phyloP scores from a whole-genome alignment of 2,329 filamentous ascomycete species.

The Aspergillus arachidicola region DNA sequence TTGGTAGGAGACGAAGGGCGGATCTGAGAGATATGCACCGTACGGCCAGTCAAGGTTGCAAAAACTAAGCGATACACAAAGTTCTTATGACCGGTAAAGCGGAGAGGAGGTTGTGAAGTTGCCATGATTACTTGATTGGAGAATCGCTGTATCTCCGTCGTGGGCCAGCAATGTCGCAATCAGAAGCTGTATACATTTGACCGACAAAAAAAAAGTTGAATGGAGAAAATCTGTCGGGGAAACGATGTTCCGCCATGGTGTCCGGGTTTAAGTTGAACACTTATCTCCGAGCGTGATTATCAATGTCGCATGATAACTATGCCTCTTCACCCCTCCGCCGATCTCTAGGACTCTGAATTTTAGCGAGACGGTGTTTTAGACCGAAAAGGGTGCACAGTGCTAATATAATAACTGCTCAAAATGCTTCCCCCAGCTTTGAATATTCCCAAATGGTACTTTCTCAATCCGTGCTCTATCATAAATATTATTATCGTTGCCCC shows the following conservation, averaged over 20 bases:
- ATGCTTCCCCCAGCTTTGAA: conserved; percentile 47
- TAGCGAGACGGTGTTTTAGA: not conserved
- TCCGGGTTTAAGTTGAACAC: conserved; percentile 27
- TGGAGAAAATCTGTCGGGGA: conserved; percentile 37
- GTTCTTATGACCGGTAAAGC: conserved; percentile 81
- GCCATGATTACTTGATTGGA: conserved; percentile 30
- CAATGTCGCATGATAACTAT: conserved; percentile 4
- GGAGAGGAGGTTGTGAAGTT: conserved; percentile 57
- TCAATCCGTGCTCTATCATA: not conserved
- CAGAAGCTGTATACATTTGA: not conserved
- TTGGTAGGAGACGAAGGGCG: conserved; percentile 81
- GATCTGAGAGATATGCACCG: conserved; percentile 92
- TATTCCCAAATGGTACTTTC: conserved; percentile 49
- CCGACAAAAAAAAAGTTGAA: conserved; percentile 20
- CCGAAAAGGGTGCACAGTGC: no score
- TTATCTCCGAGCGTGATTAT: conserved; percentile 29
- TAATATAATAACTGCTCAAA: not conserved
- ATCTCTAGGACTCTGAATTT: not conserved
- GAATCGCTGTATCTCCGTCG: conserved; percentile 16
- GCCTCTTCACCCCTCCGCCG: conserved; percentile 1
- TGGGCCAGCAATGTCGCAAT: conserved; percentile 5
- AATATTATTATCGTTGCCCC: conserved; percentile 7
- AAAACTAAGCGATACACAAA: conserved; percentile 84
- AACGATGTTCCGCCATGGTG: conserved; percentile 29
- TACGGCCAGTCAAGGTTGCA: conserved; percentile 84